Conservation (phyloP, 2,329 filamentous ascomycete genomes). For the Ambrosiella xylebori region DNA sequence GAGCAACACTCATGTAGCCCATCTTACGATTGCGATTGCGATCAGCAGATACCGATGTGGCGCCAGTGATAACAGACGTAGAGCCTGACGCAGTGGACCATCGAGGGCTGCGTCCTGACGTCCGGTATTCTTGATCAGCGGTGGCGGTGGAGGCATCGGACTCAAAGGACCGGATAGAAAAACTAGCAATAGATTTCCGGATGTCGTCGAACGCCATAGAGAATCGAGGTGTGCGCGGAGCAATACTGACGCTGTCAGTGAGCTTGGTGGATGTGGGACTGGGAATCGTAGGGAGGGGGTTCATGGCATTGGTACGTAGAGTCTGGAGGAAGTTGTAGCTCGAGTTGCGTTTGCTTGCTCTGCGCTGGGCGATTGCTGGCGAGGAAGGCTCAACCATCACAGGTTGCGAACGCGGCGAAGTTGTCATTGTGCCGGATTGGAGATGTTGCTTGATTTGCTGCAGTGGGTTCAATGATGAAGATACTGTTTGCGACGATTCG, state of each 20-base stretch:
- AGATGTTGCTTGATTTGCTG: background rate
- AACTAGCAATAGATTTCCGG: conserved; percentile 13
- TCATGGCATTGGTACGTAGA: conserved; percentile 8
- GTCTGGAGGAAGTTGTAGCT: conserved; percentile 10
- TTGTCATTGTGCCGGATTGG: background rate
- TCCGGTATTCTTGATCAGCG: conserved; percentile 9
- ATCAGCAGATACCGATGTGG: background rate
- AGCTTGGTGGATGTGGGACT: conserved; percentile 5
- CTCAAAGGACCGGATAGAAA: conserved; percentile 12
- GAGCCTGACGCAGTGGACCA: conserved; percentile 11
- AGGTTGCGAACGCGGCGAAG: background rate
- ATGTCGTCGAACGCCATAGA: conserved; percentile 13
- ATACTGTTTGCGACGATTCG: background rate
- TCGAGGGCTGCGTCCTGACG: conserved; percentile 1
- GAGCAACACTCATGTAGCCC: background rate
- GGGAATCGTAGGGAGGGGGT: conserved; percentile 3
- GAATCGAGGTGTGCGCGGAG: conserved; percentile 10
- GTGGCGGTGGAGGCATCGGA: conserved; percentile 5
- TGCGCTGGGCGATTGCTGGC: background rate
- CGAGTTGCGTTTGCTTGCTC: conserved; percentile 5
- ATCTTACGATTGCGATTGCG: conserved; percentile 2
- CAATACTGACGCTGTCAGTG: background rate
- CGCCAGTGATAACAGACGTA: background rate
- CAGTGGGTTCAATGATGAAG: background rate
- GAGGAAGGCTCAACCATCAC: background rate